Evolutionary conservation across 495 filamentous ascomycete species (phyloP).

Genomic region (Lepraria neglecta): DNA sequence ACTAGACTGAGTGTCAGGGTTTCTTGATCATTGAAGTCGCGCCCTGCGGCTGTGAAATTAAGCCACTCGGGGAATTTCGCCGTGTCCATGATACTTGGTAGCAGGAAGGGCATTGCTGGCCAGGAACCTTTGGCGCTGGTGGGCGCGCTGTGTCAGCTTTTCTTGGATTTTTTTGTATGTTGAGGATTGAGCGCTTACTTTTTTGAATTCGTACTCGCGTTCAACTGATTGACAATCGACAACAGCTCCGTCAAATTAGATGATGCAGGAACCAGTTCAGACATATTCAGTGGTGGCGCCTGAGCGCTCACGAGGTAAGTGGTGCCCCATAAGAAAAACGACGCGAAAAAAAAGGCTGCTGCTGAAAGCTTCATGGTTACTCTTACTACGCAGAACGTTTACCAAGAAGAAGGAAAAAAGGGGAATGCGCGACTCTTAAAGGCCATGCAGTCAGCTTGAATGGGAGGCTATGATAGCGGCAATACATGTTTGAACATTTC

Average conservation of each 20-base stretch:
- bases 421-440: not conserved
- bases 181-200: not conserved
- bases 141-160: constrained; percentile 1
- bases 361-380: constrained; percentile 3
- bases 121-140: not conserved
- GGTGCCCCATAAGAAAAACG: not conserved
- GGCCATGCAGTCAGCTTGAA: not conserved
- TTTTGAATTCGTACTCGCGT: not conserved
- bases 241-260: not conserved
- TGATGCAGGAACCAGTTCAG: not conserved
- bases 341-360: not conserved
- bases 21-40: not conserved
- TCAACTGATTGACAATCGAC: not conserved
- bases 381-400: not conserved
- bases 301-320: constrained; percentile 1
- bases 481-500: constrained; percentile 5
- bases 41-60: not conserved
- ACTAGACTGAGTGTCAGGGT: constrained; percentile 4
- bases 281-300: not conserved
- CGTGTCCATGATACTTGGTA: not conserved
- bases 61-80: not conserved
- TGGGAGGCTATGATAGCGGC: constrained; percentile 5
- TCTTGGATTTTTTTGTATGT: too few relatives aligned
- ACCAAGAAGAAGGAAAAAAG: not conserved
- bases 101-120: not conserved